These are phyloP conservation scores for Neurospora tetraspora DNA, from an alignment of 495 filamentous ascomycete species.

Conservation along the genomic window DNA sequence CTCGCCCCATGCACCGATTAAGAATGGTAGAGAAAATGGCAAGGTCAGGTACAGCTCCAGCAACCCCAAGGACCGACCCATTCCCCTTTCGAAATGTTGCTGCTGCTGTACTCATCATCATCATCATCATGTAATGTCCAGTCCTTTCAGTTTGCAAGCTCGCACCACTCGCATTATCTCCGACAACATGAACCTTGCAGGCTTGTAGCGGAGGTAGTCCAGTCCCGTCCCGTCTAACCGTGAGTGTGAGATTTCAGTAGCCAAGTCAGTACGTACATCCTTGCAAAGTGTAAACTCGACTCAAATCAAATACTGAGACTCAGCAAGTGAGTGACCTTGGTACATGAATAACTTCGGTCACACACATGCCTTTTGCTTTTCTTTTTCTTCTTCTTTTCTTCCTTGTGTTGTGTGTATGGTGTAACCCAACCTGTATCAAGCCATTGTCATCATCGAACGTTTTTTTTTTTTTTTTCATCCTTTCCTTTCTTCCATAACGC, in stretches of 20 bases:
- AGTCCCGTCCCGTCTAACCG: not conserved
- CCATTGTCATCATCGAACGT: not conserved
- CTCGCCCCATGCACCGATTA: not conserved
- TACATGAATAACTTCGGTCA: too few relatives aligned
- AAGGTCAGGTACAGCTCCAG: not conserved
- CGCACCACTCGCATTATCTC: not conserved
- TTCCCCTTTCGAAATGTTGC: not conserved
- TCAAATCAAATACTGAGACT: too few relatives aligned
- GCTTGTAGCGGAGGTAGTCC: not conserved
- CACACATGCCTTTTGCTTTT: too few relatives aligned
- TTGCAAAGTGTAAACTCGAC: too few relatives aligned
- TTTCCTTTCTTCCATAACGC: not conserved
- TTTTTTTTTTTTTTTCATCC: not conserved
- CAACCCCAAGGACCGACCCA: not conserved
- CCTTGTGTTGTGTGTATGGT: not conserved
- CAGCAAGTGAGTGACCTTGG: too few relatives aligned
- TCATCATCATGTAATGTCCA: not conserved
- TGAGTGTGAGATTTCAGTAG: too few relatives aligned
- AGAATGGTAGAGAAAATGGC: not conserved
- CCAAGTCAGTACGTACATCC: too few relatives aligned
- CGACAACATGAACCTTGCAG: not conserved
- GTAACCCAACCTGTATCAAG: not conserved
- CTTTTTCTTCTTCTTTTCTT: too few relatives aligned
- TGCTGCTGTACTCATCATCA: not conserved
- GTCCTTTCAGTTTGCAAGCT: not conserved